A percentile compares a stretch with the other conserved stretches of the same genome.
phyloP scores from a whole-genome alignment of 202 grass and related monocot species.

The Carex arenaria region DNA sequence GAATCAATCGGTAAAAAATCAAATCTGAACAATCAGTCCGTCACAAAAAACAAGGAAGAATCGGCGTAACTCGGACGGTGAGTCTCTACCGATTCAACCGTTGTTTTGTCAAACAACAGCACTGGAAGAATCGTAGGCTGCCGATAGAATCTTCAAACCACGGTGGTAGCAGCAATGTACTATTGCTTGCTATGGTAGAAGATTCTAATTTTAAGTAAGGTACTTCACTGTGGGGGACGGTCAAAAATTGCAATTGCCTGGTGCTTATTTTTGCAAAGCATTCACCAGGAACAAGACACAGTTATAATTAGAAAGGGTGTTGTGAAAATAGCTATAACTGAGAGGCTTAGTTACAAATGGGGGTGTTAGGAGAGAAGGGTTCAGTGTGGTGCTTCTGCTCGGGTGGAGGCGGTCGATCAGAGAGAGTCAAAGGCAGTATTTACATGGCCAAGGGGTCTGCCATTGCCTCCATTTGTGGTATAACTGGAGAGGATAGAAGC shows the following conservation, averaged over 20 bases:
- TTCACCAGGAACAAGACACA: neutral
- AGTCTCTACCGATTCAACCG: neutral
- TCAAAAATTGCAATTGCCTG: neutral
- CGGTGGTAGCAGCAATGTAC: neutral
- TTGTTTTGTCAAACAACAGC: neutral
- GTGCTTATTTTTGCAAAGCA: neutral
- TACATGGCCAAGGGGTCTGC: slow-evolving; percentile 62
- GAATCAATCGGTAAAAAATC: neutral
- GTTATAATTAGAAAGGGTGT: neutral
- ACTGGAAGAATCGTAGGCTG: neutral
- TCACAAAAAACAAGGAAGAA: neutral
- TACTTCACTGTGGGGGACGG: neutral
- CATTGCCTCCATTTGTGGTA: slow-evolving; percentile 52
- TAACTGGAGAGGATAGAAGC: slow-evolving; percentile 22
- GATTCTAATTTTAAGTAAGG: neutral
- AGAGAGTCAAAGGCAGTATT: slow-evolving; percentile 72
- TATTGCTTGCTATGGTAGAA: neutral
- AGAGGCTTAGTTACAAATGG: slow-evolving; percentile 33
- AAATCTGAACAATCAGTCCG: neutral
- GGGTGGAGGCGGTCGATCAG: slow-evolving; percentile 56
- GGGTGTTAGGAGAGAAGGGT: slow-evolving; percentile 47
- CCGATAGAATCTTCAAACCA: neutral
- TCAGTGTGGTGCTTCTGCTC: slow-evolving; percentile 84
- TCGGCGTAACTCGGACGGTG: neutral
- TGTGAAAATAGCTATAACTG: neutral